Evolutionary conservation across 208 protist genomes (phyloP).

Genomic region (Acanthamoeba sp.): DNA sequence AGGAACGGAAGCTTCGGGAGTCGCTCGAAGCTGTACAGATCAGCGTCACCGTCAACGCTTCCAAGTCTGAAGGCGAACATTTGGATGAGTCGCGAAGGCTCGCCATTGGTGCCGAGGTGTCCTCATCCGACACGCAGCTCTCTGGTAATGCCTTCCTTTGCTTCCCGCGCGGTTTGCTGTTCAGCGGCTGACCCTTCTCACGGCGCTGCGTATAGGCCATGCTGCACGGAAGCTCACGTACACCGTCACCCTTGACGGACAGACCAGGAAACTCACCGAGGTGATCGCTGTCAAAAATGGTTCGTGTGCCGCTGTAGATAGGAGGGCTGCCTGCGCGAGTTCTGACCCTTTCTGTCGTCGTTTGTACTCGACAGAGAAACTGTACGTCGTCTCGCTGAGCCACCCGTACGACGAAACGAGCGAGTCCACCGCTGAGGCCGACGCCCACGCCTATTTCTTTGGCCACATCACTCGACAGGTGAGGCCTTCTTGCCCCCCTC

Average conservation of each 20-base stretch:
- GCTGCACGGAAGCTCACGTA: conserved; percentile 14
- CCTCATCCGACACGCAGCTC: background rate
- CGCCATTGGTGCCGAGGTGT: conserved; percentile 19
- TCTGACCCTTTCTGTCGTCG: too few species aligned
- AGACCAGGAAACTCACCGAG: background rate
- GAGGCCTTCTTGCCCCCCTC: background rate
- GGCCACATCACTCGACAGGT: conserved; percentile 21
- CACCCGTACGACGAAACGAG: background rate
- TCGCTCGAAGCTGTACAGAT: background rate
- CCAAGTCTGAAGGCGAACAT: background rate
- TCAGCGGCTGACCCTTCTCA: background rate
- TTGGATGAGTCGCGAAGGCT: background rate
- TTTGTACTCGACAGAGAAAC: background rate
- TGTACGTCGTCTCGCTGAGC: background rate
- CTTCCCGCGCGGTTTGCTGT: background rate
- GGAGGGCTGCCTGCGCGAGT: too few species aligned
- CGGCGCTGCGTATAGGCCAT: background rate
- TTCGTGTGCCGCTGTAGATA: too few species aligned
- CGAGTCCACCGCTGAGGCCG: background rate
- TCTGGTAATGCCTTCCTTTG: background rate
- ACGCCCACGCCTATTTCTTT: conserved; percentile 23
- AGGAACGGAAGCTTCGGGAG: background rate
- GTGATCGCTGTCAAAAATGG: background rate
- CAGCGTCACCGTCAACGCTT: background rate
- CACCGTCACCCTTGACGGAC: background rate